phyloP scores from a whole-genome alignment of 129 eudicot genomes.

The carrot (Daucus carota) region DNA sequence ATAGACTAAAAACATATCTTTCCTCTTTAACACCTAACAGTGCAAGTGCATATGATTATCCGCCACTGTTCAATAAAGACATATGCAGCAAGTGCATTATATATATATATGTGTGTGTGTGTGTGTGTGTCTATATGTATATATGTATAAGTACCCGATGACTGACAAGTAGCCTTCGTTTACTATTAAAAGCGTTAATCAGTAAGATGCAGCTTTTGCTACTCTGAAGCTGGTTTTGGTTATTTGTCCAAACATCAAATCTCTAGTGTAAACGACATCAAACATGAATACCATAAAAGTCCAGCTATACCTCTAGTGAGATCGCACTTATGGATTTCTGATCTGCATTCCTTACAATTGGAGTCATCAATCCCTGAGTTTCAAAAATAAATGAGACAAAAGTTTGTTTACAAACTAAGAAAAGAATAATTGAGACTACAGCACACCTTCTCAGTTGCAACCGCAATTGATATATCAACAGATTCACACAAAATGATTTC shows the following conservation, averaged over 20 bases:
- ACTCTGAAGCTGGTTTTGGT: neutral
- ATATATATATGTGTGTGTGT: too few species aligned
- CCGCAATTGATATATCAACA: slow-evolving; percentile 97
- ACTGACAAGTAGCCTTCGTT: too few species aligned
- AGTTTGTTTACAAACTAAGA: neutral
- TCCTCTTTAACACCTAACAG: neutral
- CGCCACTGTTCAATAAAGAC: neutral
- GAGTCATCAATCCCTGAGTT: slow-evolving; percentile 93
- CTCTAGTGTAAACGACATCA: neutral
- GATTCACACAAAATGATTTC: slow-evolving; percentile 58
- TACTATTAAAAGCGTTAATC: neutral
- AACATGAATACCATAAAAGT: slow-evolving; percentile 8
- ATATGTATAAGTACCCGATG: too few species aligned
- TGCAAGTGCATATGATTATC: too few species aligned
- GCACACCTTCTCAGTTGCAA: slow-evolving; percentile 92
- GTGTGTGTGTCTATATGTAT: too few species aligned
- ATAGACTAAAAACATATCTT: neutral
- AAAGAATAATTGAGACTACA: slow-evolving; percentile 7
- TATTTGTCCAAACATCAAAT: neutral
- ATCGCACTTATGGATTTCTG: slow-evolving; percentile 88
- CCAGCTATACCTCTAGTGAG: slow-evolving; percentile 60
- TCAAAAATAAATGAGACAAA: neutral
- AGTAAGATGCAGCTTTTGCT: neutral
- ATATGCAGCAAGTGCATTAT: neutral
- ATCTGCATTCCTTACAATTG: slow-evolving; percentile 85